These are phyloP conservation scores for Cyclospora cayetanensis DNA, from an alignment of 169 alveolate genomes.

Conservation along the genomic window DNA sequence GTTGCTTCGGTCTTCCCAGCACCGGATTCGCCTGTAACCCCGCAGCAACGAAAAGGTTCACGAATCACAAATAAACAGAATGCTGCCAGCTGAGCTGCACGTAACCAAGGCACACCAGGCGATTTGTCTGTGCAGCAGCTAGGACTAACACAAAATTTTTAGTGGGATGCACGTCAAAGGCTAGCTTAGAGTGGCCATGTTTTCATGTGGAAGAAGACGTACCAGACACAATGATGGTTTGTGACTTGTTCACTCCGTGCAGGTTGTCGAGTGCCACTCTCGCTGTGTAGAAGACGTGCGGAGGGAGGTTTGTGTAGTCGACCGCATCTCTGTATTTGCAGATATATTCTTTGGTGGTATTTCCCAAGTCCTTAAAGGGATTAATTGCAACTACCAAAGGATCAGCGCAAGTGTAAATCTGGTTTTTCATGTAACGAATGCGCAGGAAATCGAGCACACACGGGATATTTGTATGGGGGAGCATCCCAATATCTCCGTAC, in stretches of 20 bases:
- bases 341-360: slow-evolving; percentile 87
- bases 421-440: slow-evolving; percentile 87
- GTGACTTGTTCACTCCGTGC: slow-evolving; percentile 85
- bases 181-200: too few relatives aligned
- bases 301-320: slow-evolving; percentile 81
- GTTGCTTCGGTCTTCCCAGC: slow-evolving; percentile 99
- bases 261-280: slow-evolving; percentile 89
- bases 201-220: too few relatives aligned
- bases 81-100: neutral
- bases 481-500: slow-evolving; percentile 93
- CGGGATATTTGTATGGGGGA: slow-evolving; percentile 92
- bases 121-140: too few relatives aligned
- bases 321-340: slow-evolving; percentile 83
- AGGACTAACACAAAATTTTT: too few relatives aligned
- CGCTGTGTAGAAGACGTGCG: slow-evolving; percentile 92
- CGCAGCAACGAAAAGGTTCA: neutral
- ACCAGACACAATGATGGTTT: slow-evolving; percentile 95
- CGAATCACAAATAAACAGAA: neutral
- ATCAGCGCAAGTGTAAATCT: slow-evolving; percentile 91
- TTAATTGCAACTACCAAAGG: slow-evolving; percentile 92
- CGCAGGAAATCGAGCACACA: slow-evolving; percentile 90
- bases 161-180: neutral
- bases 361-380: slow-evolving; percentile 91
- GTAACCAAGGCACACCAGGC: too few relatives aligned
- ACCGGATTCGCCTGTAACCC: slow-evolving; percentile 98